These are phyloP conservation scores for Candida argentea DNA, from an alignment of 805 yeast genomes.

Conservation along the genomic window DNA sequence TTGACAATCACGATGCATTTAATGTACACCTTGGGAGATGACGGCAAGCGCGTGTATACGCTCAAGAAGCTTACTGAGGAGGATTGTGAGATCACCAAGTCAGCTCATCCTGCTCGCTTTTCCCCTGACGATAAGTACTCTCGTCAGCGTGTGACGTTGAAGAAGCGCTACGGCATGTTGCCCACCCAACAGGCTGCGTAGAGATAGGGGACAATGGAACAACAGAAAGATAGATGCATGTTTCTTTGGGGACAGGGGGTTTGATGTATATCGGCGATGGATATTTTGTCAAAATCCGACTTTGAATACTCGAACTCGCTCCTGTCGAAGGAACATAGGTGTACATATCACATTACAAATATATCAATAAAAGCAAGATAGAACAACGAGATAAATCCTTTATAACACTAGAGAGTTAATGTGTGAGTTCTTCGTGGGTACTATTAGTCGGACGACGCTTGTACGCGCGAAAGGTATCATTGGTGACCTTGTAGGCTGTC, in stretches of 20 bases:
- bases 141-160: slow-evolving; percentile 95
- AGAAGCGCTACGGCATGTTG: slow-evolving; percentile 84
- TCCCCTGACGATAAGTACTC: slow-evolving; percentile 99
- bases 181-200: slow-evolving; percentile 56
- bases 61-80: slow-evolving; percentile 71
- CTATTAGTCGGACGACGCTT: no score
- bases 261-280: no score
- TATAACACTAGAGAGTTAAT: no score
- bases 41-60: slow-evolving; percentile 94
- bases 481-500: no score
- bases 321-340: no score
- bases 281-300: no score
- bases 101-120: slow-evolving; percentile 99
- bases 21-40: slow-evolving; percentile 92
- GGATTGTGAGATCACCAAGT: slow-evolving; percentile 89
- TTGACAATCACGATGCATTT: slow-evolving; percentile 98
- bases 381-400: no score
- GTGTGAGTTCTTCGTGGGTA: no score
- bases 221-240: not conserved
- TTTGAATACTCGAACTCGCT: no score
- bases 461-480: no score
- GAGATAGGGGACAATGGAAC: not conserved
- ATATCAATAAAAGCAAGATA: no score
- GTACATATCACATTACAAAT: no score
- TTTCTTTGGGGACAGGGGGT: not conserved